phyloP scores from a whole-genome alignment of 2,329 filamentous ascomycete species.

The Penicillium fuscoglaucum region DNA sequence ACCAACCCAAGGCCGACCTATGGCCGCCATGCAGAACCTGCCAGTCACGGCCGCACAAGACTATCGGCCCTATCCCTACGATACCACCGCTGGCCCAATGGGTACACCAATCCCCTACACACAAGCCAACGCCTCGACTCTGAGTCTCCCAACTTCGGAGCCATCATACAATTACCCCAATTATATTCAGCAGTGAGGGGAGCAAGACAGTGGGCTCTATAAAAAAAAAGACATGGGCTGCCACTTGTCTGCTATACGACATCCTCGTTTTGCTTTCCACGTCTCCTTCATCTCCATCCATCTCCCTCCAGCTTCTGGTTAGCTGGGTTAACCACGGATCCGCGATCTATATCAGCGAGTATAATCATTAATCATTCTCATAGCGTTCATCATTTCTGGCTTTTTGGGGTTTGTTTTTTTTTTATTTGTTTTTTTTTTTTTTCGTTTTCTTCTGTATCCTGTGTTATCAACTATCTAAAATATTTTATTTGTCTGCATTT shows the following conservation, averaged over 20 bases:
- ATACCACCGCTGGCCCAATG: slow-evolving; percentile 29
- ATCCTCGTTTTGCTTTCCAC: slow-evolving; percentile 7
- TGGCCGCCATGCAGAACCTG: slow-evolving; percentile 33
- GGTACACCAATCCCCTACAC: slow-evolving; percentile 32
- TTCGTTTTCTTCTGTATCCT: slow-evolving; percentile 6
- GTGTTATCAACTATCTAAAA: slow-evolving; percentile 5
- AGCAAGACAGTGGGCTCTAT: background rate
- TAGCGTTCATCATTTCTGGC: slow-evolving; percentile 14
- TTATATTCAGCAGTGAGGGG: slow-evolving; percentile 30
- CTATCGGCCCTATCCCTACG: slow-evolving; percentile 37
- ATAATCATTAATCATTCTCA: slow-evolving; percentile 25
- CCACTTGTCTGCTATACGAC: slow-evolving; percentile 5
- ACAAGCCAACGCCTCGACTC: slow-evolving; percentile 36
- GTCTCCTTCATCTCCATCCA: background rate
- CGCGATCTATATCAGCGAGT: slow-evolving; percentile 20
- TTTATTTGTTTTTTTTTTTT: background rate
- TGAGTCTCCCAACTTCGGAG: slow-evolving; percentile 38
- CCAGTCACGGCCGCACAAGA: slow-evolving; percentile 37
- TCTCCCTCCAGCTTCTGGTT: slow-evolving; percentile 4
- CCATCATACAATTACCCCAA: slow-evolving; percentile 34
- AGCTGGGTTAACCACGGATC: slow-evolving; percentile 16
- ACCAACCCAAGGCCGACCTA: slow-evolving; percentile 28
- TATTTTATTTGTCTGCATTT: background rate
- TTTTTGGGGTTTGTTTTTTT: slow-evolving; percentile 1
- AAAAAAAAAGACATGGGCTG: background rate